A percentile compares a stretch with the other conserved stretches of the same genome.
Conservation (phyloP, 345 rosid species). For the Lenwebbia sp. region DNA sequence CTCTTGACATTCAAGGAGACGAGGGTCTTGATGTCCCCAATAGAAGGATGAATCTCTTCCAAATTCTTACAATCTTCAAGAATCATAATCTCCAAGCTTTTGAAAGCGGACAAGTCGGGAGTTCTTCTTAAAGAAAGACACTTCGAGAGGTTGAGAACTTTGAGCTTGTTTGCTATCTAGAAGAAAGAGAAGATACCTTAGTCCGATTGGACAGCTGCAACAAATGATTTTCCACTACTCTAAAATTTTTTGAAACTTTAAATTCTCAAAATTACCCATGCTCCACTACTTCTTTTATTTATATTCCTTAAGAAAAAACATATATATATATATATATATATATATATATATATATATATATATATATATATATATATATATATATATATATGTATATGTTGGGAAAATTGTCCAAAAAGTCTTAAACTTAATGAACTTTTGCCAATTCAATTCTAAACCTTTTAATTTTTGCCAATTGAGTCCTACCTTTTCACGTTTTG, state of each 20-base stretch:
- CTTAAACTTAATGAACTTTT: too few relatives aligned
- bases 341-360: too few relatives aligned
- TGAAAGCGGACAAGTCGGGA: not conserved
- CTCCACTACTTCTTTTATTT: not conserved
- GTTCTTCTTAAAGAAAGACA: not conserved
- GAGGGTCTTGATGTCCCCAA: not conserved
- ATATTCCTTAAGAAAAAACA: not conserved
- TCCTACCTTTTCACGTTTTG: too few relatives aligned
- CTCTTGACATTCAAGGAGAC: not conserved
- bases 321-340: too few relatives aligned
- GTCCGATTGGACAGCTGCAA: not conserved
- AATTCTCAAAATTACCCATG: not conserved
- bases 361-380: too few relatives aligned
- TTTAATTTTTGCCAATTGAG: too few relatives aligned
- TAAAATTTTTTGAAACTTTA: not conserved
- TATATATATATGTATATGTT: too few relatives aligned
- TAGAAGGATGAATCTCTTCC: not conserved
- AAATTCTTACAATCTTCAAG: not conserved
- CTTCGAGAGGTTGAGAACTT: not conserved
- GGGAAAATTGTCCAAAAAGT: too few relatives aligned
- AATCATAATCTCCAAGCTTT: not conserved
- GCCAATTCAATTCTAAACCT: too few relatives aligned
- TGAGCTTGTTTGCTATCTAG: not conserved
- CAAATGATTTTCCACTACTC: not conserved
- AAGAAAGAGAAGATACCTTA: not conserved